Evolutionary conservation across 116 monocot species (phyloP).

Genomic region (Thalassia testudinum): DNA sequence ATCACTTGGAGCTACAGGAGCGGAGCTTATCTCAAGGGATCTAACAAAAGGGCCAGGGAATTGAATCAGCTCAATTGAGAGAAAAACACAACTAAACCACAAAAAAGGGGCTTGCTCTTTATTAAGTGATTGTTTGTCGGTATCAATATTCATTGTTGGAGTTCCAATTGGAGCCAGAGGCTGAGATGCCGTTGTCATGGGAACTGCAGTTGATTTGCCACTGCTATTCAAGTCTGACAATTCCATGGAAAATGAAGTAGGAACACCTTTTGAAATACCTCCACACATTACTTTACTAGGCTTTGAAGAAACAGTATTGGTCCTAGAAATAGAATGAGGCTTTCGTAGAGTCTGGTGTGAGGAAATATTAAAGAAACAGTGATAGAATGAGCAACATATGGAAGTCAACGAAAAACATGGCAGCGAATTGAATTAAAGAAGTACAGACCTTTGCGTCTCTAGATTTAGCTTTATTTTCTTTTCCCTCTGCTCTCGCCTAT

Average conservation of each 20-base stretch:
- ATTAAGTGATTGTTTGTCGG: slow-evolving; percentile 17
- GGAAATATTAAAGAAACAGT: not conserved
- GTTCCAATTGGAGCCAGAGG: slow-evolving; percentile 43
- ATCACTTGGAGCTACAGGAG: too few species aligned
- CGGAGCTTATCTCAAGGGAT: too few species aligned
- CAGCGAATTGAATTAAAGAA: not conserved
- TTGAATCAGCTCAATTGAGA: too few species aligned
- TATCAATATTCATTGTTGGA: slow-evolving; percentile 20
- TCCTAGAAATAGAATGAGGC: slow-evolving; percentile 12
- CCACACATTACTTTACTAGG: slow-evolving; percentile 19
- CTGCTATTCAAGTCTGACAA: slow-evolving; percentile 8
- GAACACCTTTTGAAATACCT: slow-evolving; percentile 2
- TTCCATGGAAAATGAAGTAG: slow-evolving; percentile 11
- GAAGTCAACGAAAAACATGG: not conserved
- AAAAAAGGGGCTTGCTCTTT: slow-evolving; percentile 32
- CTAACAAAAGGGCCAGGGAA: too few species aligned
- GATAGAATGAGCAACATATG: not conserved
- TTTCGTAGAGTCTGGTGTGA: slow-evolving; percentile 30
- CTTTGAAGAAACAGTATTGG: slow-evolving; percentile 13
- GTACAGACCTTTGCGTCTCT: slow-evolving; percentile 37
- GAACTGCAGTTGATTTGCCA: slow-evolving; percentile 23
- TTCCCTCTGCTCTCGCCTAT: slow-evolving; percentile 66
- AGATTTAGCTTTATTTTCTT: slow-evolving; percentile 73
- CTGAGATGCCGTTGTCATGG: slow-evolving; percentile 26
- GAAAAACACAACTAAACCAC: too few species aligned